Evolutionary conservation across 148 eudicot genomes (phyloP).

Genomic region (Heliosperma pusillum): DNA sequence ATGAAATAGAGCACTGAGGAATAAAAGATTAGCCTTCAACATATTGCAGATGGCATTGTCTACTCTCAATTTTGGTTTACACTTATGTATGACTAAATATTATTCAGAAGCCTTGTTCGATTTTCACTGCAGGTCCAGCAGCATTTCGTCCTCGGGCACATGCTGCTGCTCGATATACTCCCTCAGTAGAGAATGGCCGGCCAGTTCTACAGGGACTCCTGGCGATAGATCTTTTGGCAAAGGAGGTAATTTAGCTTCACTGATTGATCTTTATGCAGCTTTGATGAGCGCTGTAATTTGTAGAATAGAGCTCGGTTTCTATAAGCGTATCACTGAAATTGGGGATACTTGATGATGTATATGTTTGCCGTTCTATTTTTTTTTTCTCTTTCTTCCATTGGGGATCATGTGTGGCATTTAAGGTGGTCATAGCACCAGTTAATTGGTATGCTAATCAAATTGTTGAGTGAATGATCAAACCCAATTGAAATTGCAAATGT

Average conservation of each 20-base stretch:
- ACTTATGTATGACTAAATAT: no score
- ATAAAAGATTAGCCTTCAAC: background rate
- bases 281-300: background rate
- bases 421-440: background rate
- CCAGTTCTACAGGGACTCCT: slow-evolving; percentile 92
- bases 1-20: background rate
- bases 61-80: no score
- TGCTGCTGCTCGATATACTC: slow-evolving; percentile 59
- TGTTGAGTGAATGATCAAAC: background rate
- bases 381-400: background rate
- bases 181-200: slow-evolving; percentile 81
- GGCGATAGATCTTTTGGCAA: slow-evolving; percentile 88
- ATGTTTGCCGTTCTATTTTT: background rate
- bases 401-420: background rate
- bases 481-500: background rate
- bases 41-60: background rate
- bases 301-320: background rate
- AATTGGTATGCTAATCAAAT: background rate
- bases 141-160: slow-evolving; percentile 98
- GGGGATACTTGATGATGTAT: background rate
- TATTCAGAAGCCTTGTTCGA: no score
- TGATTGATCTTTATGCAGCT: slow-evolving; percentile 8
- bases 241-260: slow-evolving; percentile 60
- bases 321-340: background rate
- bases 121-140: slow-evolving; percentile 73